These are phyloP conservation scores for Neonectria hederae DNA, from an alignment of 2,329 filamentous ascomycete genomes.

Conservation along the genomic window DNA sequence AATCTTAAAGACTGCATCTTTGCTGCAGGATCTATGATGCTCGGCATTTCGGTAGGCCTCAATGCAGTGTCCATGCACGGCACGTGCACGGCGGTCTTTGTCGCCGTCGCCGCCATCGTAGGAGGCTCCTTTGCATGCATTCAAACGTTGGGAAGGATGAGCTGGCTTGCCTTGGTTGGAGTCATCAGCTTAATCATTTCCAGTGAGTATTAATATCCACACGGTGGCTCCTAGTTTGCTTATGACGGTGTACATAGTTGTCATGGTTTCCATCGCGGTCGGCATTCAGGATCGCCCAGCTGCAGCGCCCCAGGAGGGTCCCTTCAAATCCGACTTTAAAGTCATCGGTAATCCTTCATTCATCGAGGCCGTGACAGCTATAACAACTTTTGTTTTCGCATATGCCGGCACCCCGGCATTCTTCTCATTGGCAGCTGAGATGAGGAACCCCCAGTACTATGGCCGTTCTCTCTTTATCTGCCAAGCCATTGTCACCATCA, in stretches of 20 bases:
- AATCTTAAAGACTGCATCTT: too few relatives aligned
- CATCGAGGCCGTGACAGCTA: neutral
- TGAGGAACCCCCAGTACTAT: slow-evolving; percentile 39
- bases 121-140: neutral
- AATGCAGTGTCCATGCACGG: too few relatives aligned
- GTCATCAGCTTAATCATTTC: too few relatives aligned
- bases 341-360: neutral
- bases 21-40: too few relatives aligned
- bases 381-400: neutral
- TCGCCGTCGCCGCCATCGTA: neutral
- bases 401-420: slow-evolving; percentile 43
- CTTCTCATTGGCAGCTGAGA: slow-evolving; percentile 41
- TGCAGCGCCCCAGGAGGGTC: neutral
- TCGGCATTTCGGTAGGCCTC: too few relatives aligned
- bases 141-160: neutral
- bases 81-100: neutral
- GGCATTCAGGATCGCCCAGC: neutral
- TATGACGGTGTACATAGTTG: neutral
- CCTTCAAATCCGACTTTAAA: neutral
- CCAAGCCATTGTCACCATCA: slow-evolving; percentile 38
- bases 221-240: too few relatives aligned
- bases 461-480: slow-evolving; percentile 31
- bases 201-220: too few relatives aligned
- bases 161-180: neutral
- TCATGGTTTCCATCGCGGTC: neutral